These are phyloP conservation scores for Pseudogymnoascus sp. DNA, from an alignment of 2,329 filamentous ascomycete genomes.

Conservation along the genomic window DNA sequence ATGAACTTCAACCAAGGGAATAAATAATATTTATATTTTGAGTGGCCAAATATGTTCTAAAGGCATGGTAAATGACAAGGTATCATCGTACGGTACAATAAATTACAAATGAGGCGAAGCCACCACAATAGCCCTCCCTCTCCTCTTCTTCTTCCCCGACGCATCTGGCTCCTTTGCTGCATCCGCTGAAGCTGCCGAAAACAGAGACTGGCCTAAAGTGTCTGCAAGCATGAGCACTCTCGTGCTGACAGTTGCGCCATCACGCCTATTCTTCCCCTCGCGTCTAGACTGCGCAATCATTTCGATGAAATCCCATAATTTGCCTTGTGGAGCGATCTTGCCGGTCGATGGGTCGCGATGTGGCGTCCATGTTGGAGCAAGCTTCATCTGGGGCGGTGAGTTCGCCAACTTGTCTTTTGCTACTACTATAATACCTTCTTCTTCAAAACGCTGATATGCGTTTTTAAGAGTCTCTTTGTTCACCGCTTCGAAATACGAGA, in stretches of 20 bases:
- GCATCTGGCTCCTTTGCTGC: constrained; percentile 42
- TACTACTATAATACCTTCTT: constrained; percentile 79
- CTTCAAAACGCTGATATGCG: constrained; percentile 76
- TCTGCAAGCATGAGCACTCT: constrained; percentile 74
- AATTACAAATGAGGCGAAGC: constrained; percentile 42
- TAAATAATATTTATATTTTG: constrained; percentile 18
- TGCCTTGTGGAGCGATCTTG: constrained; percentile 58
- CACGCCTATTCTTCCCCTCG: constrained; percentile 93
- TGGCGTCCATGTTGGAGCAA: constrained; percentile 69
- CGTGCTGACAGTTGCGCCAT: constrained; percentile 79
- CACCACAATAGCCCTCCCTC: constrained; percentile 37
- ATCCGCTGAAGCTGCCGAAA: constrained; percentile 40
- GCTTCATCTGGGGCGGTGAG: constrained; percentile 51
- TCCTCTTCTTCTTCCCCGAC: constrained; percentile 38
- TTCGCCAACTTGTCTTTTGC: constrained; percentile 60
- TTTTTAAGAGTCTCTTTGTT: constrained; percentile 98
- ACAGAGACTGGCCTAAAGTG: constrained; percentile 60
- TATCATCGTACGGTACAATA: not conserved
- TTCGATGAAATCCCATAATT: constrained; percentile 87
- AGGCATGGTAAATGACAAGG: not conserved
- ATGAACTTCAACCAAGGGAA: constrained; percentile 62
- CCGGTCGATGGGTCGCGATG: constrained; percentile 53
- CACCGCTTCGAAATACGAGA: constrained; percentile 95
- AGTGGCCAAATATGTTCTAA: not conserved
- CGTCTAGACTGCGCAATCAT: constrained; percentile 72